Evolutionary conservation across 192 early-diverging fungal genomes (phyloP).

Genomic region (Gorgonomyces haynaldii): DNA sequence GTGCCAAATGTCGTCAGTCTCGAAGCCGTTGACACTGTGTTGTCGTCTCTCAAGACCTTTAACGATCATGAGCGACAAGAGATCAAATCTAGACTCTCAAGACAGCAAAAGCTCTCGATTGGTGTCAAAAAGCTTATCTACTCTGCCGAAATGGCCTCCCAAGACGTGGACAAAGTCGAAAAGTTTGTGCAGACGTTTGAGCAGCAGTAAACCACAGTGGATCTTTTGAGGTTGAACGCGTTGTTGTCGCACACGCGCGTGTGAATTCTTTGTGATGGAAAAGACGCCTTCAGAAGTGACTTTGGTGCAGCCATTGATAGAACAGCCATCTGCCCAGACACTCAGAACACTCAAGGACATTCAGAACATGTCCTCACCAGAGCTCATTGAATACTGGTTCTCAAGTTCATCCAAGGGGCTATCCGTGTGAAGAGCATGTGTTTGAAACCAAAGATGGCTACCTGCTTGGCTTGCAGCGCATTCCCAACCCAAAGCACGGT

Average conservation of each 20-base stretch:
- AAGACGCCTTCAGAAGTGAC: neutral
- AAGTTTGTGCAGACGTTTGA: conserved; percentile 56
- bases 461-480: conserved; percentile 60
- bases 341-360: too few species aligned
- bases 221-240: neutral
- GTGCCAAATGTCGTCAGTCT: conserved; percentile 65
- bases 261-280: neutral
- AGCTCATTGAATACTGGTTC: conserved; percentile 15
- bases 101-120: conserved; percentile 49
- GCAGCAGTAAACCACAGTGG: conserved; percentile 7
- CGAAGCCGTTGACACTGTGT: conserved; percentile 59
- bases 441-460: conserved; percentile 71
- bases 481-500: conserved; percentile 31
- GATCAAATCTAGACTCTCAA: conserved; percentile 41
- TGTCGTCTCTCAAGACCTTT: conserved; percentile 57
- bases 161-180: conserved; percentile 68
- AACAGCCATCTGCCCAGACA: too few species aligned
- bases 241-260: neutral
- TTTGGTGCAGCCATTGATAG: too few species aligned
- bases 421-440: conserved; percentile 65
- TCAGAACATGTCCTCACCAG: too few species aligned
- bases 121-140: conserved; percentile 88
- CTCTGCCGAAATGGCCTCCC: conserved; percentile 82
- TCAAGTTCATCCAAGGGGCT: conserved; percentile 36
- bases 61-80: conserved; percentile 46